These are phyloP conservation scores for Amauroascus niger DNA, from an alignment of 2,329 filamentous ascomycete genomes.

Conservation along the genomic window DNA sequence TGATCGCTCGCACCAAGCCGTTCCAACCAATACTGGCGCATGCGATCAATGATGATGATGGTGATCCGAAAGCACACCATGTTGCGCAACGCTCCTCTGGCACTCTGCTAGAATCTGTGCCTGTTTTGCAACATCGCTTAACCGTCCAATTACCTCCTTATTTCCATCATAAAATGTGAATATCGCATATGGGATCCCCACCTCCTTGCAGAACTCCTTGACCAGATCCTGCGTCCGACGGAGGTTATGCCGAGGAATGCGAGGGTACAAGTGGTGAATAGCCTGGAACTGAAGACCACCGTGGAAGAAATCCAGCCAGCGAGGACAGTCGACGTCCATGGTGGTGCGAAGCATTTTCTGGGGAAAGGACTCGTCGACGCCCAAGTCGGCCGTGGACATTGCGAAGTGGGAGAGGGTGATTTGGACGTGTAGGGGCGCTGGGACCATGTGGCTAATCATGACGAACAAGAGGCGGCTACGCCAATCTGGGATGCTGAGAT, in stretches of 20 bases:
- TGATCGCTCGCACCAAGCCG: background rate
- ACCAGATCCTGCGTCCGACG: slow-evolving; percentile 65
- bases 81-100: slow-evolving; percentile 39
- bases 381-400: slow-evolving; percentile 83
- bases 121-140: slow-evolving; percentile 72
- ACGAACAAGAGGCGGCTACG: slow-evolving; percentile 63
- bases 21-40: background rate
- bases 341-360: slow-evolving; percentile 87
- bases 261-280: slow-evolving; percentile 75
- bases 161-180: slow-evolving; percentile 81
- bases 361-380: slow-evolving; percentile 73
- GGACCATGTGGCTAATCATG: slow-evolving; percentile 68
- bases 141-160: slow-evolving; percentile 62
- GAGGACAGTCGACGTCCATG: slow-evolving; percentile 83
- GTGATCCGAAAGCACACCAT: slow-evolving; percentile 21
- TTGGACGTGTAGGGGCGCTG: slow-evolving; percentile 74
- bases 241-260: slow-evolving; percentile 76
- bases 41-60: slow-evolving; percentile 14
- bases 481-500: slow-evolving; percentile 59
- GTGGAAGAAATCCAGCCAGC: slow-evolving; percentile 82
- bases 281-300: slow-evolving; percentile 84
- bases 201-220: slow-evolving; percentile 70
- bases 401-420: slow-evolving; percentile 89
- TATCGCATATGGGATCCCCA: slow-evolving; percentile 72
- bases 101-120: slow-evolving; percentile 68